Evolutionary conservation across 345 rosid species (phyloP).

Genomic region (Adansonia digitata): DNA sequence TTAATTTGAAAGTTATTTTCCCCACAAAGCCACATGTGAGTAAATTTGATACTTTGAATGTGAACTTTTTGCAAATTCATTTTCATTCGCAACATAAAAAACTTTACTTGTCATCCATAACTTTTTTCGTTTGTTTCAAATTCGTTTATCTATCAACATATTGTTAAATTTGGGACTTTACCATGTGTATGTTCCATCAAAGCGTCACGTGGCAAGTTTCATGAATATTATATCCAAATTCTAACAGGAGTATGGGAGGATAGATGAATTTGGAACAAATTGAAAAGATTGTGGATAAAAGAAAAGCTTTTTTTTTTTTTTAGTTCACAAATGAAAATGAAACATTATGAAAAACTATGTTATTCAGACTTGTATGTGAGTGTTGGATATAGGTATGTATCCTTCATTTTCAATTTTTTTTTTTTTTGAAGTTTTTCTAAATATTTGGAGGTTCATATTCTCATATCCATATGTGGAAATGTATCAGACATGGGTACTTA

Average conservation of each 20-base stretch:
- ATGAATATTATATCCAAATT: not conserved
- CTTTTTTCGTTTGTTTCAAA: not conserved
- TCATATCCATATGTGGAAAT: too few species aligned
- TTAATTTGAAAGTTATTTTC: not conserved
- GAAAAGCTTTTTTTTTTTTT: too few species aligned
- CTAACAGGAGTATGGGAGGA: not conserved
- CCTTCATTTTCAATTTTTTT: too few species aligned
- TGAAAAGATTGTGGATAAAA: not conserved
- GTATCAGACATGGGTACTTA: too few species aligned
- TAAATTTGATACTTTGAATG: not conserved
- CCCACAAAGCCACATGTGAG: not conserved
- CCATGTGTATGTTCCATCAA: not conserved
- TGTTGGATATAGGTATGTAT: too few species aligned
- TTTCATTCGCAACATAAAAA: not conserved
- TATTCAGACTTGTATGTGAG: too few species aligned
- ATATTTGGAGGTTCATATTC: too few species aligned
- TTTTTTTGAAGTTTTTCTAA: too few species aligned
- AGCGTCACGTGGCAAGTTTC: not conserved
- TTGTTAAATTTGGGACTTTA: not conserved
- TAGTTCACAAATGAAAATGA: too few species aligned
- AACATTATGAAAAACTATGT: not conserved
- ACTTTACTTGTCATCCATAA: not conserved
- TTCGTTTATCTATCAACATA: not conserved
- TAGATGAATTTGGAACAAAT: not conserved
- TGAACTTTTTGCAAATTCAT: too few species aligned